phyloP scores from a whole-genome alignment of 164 flowering plant genomes.

The Hamamelis virginiana region DNA sequence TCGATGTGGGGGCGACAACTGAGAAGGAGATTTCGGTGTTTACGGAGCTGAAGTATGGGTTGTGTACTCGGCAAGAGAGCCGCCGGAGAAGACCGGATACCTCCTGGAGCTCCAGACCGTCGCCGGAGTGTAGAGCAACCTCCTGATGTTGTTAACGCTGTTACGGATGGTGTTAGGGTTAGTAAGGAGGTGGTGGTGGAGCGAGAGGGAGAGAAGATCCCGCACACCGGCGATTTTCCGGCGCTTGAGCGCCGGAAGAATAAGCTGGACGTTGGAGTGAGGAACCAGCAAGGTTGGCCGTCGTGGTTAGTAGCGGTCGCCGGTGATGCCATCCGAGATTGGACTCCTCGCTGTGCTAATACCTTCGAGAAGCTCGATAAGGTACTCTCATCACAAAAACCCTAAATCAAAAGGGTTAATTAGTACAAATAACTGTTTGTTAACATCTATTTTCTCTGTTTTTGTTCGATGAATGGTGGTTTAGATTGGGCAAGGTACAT shows the following conservation, averaged over 20 bases:
- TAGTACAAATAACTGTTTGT: not conserved
- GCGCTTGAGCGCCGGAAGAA: slow-evolving; percentile 23
- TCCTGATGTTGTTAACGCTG: slow-evolving; percentile 4
- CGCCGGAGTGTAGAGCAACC: slow-evolving; percentile 14
- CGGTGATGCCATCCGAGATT: slow-evolving; percentile 72
- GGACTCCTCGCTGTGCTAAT: slow-evolving; percentile 79
- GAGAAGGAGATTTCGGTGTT: not conserved
- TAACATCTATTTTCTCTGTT: not conserved
- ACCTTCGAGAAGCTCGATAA: slow-evolving; percentile 82
- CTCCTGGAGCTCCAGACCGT: slow-evolving; percentile 10
- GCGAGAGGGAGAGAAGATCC: slow-evolving; percentile 17
- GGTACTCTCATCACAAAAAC: slow-evolving; percentile 36
- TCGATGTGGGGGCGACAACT: slow-evolving; percentile 2
- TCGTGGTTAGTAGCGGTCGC: slow-evolving; percentile 70
- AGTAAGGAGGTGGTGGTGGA: slow-evolving; percentile 12
- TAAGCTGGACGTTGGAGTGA: slow-evolving; percentile 19
- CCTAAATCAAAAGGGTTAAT: not conserved
- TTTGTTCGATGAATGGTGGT: slow-evolving; percentile 5
- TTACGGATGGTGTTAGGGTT: slow-evolving; percentile 18
- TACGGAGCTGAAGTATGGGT: slow-evolving; percentile 42
- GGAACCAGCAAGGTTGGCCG: slow-evolving; percentile 66
- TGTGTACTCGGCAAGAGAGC: slow-evolving; percentile 44
- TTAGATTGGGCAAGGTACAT: slow-evolving; percentile 95
- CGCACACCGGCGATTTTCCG: slow-evolving; percentile 21
- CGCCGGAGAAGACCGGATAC: slow-evolving; percentile 15